A percentile compares a stretch with the other conserved stretches of the same genome.
Evolutionary conservation across 2,329 filamentous ascomycete species (phyloP).

Genomic region (Hypoxylon rubiginosum): DNA sequence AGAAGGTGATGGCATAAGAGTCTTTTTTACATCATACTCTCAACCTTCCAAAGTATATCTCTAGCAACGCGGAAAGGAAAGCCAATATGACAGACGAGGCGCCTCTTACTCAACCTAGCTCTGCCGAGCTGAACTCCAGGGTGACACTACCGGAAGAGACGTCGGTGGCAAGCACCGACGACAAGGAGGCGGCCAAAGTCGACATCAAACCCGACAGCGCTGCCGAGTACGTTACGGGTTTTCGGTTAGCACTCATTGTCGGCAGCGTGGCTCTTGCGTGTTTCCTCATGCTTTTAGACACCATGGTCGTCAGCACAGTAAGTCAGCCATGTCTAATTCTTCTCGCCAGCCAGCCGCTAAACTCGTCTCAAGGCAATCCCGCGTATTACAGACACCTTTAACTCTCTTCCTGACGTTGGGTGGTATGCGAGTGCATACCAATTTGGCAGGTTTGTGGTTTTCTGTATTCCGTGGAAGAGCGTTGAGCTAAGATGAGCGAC

Average conservation of each 20-base stretch:
- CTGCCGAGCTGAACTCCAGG: too few species aligned
- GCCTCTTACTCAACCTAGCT: too few species aligned
- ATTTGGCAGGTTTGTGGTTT: slow-evolving; percentile 22
- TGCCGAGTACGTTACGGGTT: too few species aligned
- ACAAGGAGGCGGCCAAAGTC: too few species aligned
- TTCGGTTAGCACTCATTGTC: slow-evolving; percentile 17
- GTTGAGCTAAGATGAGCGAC: slow-evolving; percentile 49
- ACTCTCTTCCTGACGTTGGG: slow-evolving; percentile 59
- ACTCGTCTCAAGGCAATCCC: slow-evolving; percentile 49
- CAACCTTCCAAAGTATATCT: too few species aligned
- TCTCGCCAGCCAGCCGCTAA: neutral
- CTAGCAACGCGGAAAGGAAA: too few species aligned
- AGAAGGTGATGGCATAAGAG: too few species aligned
- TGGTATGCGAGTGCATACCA: slow-evolving; percentile 65
- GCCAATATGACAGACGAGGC: too few species aligned
- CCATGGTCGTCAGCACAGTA: slow-evolving; percentile 56
- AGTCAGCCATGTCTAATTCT: neutral
- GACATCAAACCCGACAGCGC: too few species aligned
- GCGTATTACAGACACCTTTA: slow-evolving; percentile 56
- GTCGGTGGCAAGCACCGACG: too few species aligned
- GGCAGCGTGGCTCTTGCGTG: slow-evolving; percentile 30
- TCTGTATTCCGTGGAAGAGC: neutral
- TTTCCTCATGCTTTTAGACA: slow-evolving; percentile 56
- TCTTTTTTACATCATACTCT: too few species aligned
- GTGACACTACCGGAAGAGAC: too few species aligned